Percentiles rank a stretch among this genome's conserved stretches.
Conservation (phyloP, 2,329 filamentous ascomycete species). For the Alternaria rosae region DNA sequence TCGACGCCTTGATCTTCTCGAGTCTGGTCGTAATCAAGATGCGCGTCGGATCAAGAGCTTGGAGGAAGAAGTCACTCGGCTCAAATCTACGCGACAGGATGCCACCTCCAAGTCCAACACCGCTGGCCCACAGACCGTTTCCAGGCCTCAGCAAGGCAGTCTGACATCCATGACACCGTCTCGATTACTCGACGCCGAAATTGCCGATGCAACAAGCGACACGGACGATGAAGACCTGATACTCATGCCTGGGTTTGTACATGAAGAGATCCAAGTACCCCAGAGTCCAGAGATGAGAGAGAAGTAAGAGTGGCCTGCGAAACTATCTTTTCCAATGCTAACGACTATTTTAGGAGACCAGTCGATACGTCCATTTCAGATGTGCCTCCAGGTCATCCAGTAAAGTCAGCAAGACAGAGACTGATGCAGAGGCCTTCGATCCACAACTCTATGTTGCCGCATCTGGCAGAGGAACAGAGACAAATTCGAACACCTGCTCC, state of each 20-base stretch:
- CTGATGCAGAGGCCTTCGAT: constrained; percentile 32
- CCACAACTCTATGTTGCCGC: constrained; percentile 20
- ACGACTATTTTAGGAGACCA: constrained; percentile 11
- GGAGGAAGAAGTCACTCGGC: constrained; percentile 12
- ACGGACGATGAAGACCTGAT: constrained; percentile 16
- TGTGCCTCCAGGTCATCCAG: constrained; percentile 5
- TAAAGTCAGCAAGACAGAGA: constrained; percentile 24
- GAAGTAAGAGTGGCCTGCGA: not conserved
- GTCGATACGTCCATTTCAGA: constrained; percentile 1
- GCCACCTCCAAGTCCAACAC: not conserved
- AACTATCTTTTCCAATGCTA: not conserved
- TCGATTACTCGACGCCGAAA: not conserved
- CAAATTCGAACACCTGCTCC: not conserved
- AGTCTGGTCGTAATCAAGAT: constrained; percentile 15
- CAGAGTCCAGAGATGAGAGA: not conserved
- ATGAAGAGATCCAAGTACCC: constrained; percentile 9
- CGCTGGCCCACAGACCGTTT: not conserved
- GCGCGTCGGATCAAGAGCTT: constrained; percentile 12
- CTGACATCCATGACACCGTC: not conserved
- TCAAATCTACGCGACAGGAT: constrained; percentile 2
- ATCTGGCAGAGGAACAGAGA: not conserved
- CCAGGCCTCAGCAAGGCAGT: not conserved
- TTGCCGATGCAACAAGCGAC: constrained; percentile 8
- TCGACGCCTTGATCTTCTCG: constrained; percentile 23
- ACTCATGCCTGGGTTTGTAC: not conserved